These are phyloP conservation scores for Sistotremastrum suecicum DNA, from an alignment of 768 basidiomycete genomes.

Conservation along the genomic window DNA sequence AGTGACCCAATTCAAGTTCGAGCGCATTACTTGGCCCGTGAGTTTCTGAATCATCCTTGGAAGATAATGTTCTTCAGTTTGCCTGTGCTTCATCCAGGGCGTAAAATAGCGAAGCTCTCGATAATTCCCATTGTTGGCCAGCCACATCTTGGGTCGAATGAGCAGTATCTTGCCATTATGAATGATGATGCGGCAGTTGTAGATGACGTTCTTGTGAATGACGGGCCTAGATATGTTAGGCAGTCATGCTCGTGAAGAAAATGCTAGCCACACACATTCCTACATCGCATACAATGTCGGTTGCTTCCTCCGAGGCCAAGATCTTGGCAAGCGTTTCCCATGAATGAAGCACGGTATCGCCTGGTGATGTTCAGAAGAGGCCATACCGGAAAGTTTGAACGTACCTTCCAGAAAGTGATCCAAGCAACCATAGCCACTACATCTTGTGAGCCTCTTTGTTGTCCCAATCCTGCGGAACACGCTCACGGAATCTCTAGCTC, in stretches of 20 bases:
- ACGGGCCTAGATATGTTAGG: constrained; percentile 55
- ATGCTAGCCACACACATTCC: constrained; percentile 58
- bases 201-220: constrained; percentile 94
- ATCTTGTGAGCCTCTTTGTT: not conserved
- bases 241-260: not conserved
- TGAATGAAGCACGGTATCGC: constrained; percentile 91
- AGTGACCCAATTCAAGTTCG: not conserved
- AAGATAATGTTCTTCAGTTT: constrained; percentile 85
- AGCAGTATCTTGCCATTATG: constrained; percentile 77
- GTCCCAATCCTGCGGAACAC: constrained; percentile 7
- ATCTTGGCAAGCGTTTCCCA: constrained; percentile 97
- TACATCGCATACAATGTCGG: constrained; percentile 88
- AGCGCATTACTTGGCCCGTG: constrained; percentile 61
- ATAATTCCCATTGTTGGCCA: constrained; percentile 98
- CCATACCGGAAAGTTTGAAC: not conserved
- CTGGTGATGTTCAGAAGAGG: constrained; percentile 25
- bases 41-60: constrained; percentile 80
- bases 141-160: constrained; percentile 99
- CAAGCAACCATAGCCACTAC: constrained; percentile 89
- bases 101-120: constrained; percentile 81
- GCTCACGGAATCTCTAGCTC: constrained; percentile 89
- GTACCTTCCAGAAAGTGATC: constrained; percentile 96
- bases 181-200: constrained; percentile 90
- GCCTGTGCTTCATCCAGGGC: constrained; percentile 82
- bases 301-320: constrained; percentile 58